phyloP scores from a whole-genome alignment of 2,329 filamentous ascomycete genomes.

The Fonsecaea erecta region DNA sequence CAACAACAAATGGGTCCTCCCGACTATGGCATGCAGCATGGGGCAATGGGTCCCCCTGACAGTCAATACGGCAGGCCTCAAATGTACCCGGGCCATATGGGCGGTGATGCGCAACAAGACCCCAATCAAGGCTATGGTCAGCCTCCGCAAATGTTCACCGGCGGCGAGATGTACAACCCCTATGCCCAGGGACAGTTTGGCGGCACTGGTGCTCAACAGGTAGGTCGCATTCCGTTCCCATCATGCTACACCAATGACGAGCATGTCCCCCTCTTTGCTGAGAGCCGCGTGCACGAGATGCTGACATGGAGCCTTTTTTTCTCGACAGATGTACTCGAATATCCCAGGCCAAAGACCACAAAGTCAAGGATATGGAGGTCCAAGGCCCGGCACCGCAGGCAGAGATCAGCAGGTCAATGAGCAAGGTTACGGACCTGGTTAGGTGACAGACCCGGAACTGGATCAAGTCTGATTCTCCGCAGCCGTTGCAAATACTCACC shows the following conservation, averaged over 20 bases:
- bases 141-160: constrained; percentile 76
- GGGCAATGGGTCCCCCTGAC: constrained; percentile 67
- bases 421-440: constrained; percentile 37
- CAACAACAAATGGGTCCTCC: constrained; percentile 61
- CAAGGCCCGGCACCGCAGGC: constrained; percentile 34
- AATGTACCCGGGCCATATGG: constrained; percentile 80
- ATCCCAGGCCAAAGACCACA: constrained; percentile 35
- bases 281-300: neutral
- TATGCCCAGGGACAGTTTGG: constrained; percentile 73
- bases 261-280: neutral
- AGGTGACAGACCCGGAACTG: constrained; percentile 3
- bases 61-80: constrained; percentile 79
- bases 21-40: constrained; percentile 62
- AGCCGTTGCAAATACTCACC: neutral
- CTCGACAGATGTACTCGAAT: constrained; percentile 34
- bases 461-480: neutral
- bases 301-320: constrained; percentile 10
- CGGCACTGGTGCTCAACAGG: constrained; percentile 66
- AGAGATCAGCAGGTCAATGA: constrained; percentile 33
- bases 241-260: constrained; percentile 4
- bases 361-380: constrained; percentile 37
- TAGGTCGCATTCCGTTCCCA: constrained; percentile 51
- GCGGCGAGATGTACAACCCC: constrained; percentile 70
- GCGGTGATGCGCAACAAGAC: constrained; percentile 60
- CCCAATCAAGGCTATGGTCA: constrained; percentile 75